Evolutionary conservation across 768 basidiomycete genomes (phyloP), one percentile per base, ranked within the genome.

Genomic region (Boletus speciosus): DNA sequence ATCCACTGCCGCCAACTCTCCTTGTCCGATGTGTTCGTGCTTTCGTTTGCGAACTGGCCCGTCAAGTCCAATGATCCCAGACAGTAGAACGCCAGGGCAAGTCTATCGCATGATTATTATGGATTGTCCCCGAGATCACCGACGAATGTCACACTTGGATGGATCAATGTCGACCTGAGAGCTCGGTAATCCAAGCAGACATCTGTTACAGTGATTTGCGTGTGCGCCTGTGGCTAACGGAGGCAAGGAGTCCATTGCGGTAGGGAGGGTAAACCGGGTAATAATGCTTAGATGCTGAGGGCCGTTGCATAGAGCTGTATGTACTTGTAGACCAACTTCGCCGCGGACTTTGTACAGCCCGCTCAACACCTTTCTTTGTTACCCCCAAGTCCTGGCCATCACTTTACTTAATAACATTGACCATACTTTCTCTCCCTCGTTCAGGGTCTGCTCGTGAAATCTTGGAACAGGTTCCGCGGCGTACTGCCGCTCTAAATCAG

Each of bases 21-120:
- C n/a, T 81, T 80, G 59, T 93, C 84, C 15, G 66, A 61, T 7
- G 75, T 66, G 9, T 66, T 77, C 1, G 77, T 78, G 58, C 80
- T 81, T 5, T 59, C 58, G 36, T 45, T 41, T 8, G 70, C 62
- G 27, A 78, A 67, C 6, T 77, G 66, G 3, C 78, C 83, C 10
- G 93, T 77, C 31, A 98, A 72, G 63, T 98, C 95, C 35, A 99
- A 74, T 0, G 83, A 79, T 0, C 93, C 88, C 19, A 98, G 73
- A 61, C 89, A 93, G 68, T 98, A 99, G 74, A 93, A 98, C 16
- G 79, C 85, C 46, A 97, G 66, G 5, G 90, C 91, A 64, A 96
- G 75, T 64, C 95, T 97, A 59, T 51, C 21, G 42, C 19, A 55
- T 47, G 36, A 48, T 56, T 32, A 50, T 59, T 29, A 60, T 47